phyloP scores from a whole-genome alignment of 257 asterid genomes.

The Jaltomata sinuosa region DNA sequence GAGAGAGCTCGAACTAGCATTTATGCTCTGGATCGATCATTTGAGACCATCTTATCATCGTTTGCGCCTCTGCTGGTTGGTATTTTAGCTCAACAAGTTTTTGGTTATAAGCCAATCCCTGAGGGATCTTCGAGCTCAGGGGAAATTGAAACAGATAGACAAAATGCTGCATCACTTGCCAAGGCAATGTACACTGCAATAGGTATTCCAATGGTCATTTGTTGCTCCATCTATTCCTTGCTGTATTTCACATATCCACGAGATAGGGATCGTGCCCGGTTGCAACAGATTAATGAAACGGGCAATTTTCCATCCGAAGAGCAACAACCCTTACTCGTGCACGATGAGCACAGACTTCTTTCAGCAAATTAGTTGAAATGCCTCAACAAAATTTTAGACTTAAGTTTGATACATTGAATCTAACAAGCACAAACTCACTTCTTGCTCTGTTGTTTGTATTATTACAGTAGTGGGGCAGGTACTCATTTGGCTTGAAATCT shows the following conservation, averaged over 20 bases:
- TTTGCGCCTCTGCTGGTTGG: constrained; percentile 88
- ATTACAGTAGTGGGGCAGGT: too few species aligned
- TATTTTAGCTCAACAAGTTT: constrained; percentile 49
- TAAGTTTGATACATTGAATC: too few species aligned
- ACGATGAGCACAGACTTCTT: too few species aligned
- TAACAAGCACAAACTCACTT: too few species aligned
- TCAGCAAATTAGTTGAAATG: background rate
- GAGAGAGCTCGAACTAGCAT: background rate
- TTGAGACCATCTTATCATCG: constrained; percentile 67
- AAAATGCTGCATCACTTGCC: constrained; percentile 71
- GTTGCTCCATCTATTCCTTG: constrained; percentile 41
- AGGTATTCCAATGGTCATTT: constrained; percentile 59
- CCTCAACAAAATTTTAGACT: too few species aligned
- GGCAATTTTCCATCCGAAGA: too few species aligned
- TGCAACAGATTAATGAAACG: too few species aligned
- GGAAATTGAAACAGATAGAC: constrained; percentile 21
- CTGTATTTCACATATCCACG: background rate
- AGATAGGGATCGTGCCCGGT: too few species aligned
- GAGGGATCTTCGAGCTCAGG: background rate
- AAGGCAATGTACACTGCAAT: constrained; percentile 81
- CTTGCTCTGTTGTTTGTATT: too few species aligned
- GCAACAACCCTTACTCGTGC: too few species aligned
- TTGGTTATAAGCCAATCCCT: constrained; percentile 53
- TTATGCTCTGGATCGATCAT: constrained; percentile 7
- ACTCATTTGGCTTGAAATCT: too few species aligned